phyloP scores from a whole-genome alignment of 73 alveolate species.

The Urostyla sp. region DNA sequence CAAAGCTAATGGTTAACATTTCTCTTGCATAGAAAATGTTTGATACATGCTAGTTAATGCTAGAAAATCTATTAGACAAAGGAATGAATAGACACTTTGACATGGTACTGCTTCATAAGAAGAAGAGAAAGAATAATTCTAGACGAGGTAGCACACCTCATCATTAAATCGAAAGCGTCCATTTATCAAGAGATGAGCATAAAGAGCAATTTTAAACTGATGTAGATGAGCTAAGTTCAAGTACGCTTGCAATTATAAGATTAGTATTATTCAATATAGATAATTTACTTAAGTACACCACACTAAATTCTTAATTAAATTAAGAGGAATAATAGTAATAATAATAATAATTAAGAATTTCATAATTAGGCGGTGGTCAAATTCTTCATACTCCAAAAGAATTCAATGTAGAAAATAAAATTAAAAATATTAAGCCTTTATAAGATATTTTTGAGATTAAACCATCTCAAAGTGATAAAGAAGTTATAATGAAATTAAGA shows the following conservation, averaged over 20 bases:
- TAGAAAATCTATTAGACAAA: conserved; percentile 1
- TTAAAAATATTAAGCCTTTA: no score
- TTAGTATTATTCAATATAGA: conserved; percentile 3
- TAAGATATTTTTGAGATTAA: no score
- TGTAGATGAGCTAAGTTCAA: no score
- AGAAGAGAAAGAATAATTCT: not conserved
- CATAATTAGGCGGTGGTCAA: no score
- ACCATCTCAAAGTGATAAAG: not conserved
- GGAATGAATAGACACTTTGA: not conserved
- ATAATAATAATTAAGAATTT: no score
- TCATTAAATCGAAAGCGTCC: not conserved
- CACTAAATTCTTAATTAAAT: no score
- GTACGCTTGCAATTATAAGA: not conserved
- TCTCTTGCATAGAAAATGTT: conserved; percentile 18
- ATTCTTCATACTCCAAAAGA: no score
- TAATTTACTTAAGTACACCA: not conserved
- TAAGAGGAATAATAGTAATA: no score
- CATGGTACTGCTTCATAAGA: not conserved
- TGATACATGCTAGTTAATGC: not conserved
- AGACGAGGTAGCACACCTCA: not conserved
- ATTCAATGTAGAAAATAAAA: no score
- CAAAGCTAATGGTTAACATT: not conserved
- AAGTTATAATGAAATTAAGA: not conserved
- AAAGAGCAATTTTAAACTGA: conserved; percentile 6
- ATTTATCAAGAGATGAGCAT: not conserved